phyloP scores from a whole-genome alignment of 805 yeast species.

The Wickerhamiella qilinensis region DNA sequence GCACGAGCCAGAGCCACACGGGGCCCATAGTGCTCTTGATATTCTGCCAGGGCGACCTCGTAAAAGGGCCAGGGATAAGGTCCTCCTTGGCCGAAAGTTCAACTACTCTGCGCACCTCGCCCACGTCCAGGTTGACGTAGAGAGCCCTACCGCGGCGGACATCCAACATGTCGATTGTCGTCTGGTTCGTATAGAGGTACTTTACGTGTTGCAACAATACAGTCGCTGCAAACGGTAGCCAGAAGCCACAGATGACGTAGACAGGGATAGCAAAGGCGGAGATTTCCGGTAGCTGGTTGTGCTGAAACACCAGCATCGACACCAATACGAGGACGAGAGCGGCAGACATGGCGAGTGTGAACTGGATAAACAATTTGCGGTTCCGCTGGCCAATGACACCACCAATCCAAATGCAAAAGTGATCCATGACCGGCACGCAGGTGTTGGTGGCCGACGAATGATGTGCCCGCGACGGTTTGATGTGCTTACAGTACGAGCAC shows the following conservation, averaged over 20 bases:
- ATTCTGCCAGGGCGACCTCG: slow-evolving; percentile 16
- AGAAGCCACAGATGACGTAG: slow-evolving; percentile 29
- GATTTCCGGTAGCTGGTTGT: slow-evolving; percentile 16
- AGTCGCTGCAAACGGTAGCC: slow-evolving; percentile 30
- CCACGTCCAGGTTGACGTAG: slow-evolving; percentile 26
- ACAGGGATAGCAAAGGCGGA: slow-evolving; percentile 36
- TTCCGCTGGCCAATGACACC: slow-evolving; percentile 53
- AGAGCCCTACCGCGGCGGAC: slow-evolving; percentile 15
- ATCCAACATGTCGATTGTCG: slow-evolving; percentile 35
- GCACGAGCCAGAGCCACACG: slow-evolving; percentile 17
- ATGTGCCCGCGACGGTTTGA: slow-evolving; percentile 53
- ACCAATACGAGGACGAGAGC: slow-evolving; percentile 26
- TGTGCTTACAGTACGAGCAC: slow-evolving; percentile 50
- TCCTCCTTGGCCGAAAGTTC: slow-evolving; percentile 29
- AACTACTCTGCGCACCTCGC: slow-evolving; percentile 25
- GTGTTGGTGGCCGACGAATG: slow-evolving; percentile 41
- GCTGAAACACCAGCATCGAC: slow-evolving; percentile 23
- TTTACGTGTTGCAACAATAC: slow-evolving; percentile 29
- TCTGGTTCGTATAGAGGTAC: slow-evolving; percentile 24
- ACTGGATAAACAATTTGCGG: slow-evolving; percentile 42
- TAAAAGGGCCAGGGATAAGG: slow-evolving; percentile 16
- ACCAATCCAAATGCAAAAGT: slow-evolving; percentile 69
- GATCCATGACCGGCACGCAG: slow-evolving; percentile 70
- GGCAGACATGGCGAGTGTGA: slow-evolving; percentile 22
- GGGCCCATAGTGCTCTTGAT: slow-evolving; percentile 19